These are phyloP conservation scores for Suillus brevipes DNA, from an alignment of 768 basidiomycete species.

Conservation along the genomic window DNA sequence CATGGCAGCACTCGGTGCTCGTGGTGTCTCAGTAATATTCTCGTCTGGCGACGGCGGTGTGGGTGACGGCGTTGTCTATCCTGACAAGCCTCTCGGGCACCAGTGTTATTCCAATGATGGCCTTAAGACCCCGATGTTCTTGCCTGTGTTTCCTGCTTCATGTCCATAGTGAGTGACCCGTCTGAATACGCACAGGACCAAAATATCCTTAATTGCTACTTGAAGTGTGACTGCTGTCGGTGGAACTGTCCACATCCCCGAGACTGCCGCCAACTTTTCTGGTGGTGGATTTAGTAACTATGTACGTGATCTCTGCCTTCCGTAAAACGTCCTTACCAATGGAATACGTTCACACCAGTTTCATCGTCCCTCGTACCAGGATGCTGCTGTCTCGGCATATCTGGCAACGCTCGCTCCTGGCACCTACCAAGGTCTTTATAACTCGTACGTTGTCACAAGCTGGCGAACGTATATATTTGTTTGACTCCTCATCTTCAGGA, in stretches of 20 bases:
- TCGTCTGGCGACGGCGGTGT: constrained; percentile 71
- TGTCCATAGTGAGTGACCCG: constrained; percentile 51
- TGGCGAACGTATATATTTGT: not conserved
- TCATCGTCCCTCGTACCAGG: constrained; percentile 54
- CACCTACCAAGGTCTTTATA: constrained; percentile 60
- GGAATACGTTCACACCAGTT: constrained; percentile 38
- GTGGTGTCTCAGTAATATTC: constrained; percentile 68
- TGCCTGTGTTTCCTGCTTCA: constrained; percentile 62
- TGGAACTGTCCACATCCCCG: constrained; percentile 59
- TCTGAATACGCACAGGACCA: not conserved
- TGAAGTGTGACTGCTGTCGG: constrained; percentile 71
- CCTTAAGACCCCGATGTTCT: constrained; percentile 52
- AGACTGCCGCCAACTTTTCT: constrained; percentile 60
- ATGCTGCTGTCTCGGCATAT: constrained; percentile 43
- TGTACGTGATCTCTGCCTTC: constrained; percentile 37
- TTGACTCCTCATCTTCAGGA: constrained; percentile 28
- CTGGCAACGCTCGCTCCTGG: constrained; percentile 46
- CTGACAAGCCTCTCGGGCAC: constrained; percentile 39
- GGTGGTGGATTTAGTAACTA: constrained; percentile 77
- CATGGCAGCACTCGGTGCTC: constrained; percentile 66
- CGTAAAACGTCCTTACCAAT: not conserved
- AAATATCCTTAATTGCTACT: not conserved
- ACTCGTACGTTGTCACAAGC: constrained; percentile 41
- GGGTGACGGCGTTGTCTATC: constrained; percentile 59
- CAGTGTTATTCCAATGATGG: constrained; percentile 62